These are phyloP conservation scores for Nicotiana tabacum DNA, from an alignment of 257 asterid genomes.

Conservation along the genomic window DNA sequence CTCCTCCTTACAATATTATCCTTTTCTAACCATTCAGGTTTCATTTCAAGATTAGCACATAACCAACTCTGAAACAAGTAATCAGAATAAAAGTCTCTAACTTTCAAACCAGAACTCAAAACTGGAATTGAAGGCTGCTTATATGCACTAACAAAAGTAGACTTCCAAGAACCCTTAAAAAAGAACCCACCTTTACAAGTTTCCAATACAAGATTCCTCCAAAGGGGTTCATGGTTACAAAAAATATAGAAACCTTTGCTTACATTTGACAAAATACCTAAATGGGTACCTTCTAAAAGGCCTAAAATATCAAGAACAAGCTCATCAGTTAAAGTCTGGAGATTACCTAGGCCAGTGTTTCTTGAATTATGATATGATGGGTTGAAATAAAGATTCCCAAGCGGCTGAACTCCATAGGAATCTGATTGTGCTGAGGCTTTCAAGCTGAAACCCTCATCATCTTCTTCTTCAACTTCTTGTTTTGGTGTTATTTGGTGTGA, in stretches of 20 bases:
- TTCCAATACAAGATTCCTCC: slow-evolving; percentile 82
- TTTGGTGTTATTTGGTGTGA: slow-evolving; percentile 10
- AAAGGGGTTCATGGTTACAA: slow-evolving; percentile 88
- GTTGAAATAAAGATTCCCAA: slow-evolving; percentile 79
- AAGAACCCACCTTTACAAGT: slow-evolving; percentile 48
- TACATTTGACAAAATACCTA: slow-evolving; percentile 74
- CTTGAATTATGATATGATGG: slow-evolving; percentile 55
- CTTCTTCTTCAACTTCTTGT: slow-evolving; percentile 26
- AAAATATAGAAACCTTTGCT: slow-evolving; percentile 89
- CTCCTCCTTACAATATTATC: slow-evolving; percentile 70
- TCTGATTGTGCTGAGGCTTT: slow-evolving; percentile 53
- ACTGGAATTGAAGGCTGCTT: slow-evolving; percentile 22
- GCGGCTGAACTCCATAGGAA: slow-evolving; percentile 78
- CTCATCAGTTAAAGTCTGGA: slow-evolving; percentile 72
- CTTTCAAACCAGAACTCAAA: slow-evolving; percentile 35
- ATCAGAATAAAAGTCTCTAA: slow-evolving; percentile 89
- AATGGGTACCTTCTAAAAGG: slow-evolving; percentile 49
- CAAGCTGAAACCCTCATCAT: slow-evolving; percentile 61
- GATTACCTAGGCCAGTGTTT: slow-evolving; percentile 71
- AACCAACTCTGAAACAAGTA: slow-evolving; percentile 97
- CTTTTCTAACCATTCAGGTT: slow-evolving; percentile 81
- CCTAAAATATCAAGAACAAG: slow-evolving; percentile 80
- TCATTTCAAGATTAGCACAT: slow-evolving; percentile 99
- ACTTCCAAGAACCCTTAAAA: slow-evolving; percentile 65
- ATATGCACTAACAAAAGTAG: slow-evolving; percentile 36